These are phyloP conservation scores for Sporopachydermia cereana DNA, from an alignment of 1,139 yeast genomes.

Conservation along the genomic window DNA sequence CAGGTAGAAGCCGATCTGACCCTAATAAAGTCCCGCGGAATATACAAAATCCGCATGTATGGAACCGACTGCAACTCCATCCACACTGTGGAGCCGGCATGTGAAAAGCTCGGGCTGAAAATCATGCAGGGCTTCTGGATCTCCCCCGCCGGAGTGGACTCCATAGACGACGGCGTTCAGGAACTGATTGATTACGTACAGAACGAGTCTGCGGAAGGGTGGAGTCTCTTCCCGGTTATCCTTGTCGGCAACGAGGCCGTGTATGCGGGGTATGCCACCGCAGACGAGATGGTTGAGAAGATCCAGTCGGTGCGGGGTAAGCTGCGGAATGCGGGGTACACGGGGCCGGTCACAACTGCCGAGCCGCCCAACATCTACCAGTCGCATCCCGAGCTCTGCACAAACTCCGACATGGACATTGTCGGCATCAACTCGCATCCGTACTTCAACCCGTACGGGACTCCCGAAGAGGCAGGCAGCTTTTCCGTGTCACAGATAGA, in stretches of 20 bases:
- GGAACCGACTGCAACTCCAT: slow-evolving; percentile 78
- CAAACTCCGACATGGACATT: slow-evolving; percentile 52
- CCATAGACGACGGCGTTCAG: slow-evolving; percentile 49
- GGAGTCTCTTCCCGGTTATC: slow-evolving; percentile 62
- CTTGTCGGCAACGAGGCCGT: slow-evolving; percentile 87
- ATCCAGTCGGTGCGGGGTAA: slow-evolving; percentile 48
- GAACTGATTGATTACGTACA: slow-evolving; percentile 37
- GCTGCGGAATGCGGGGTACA: slow-evolving; percentile 57
- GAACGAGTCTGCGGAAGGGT: slow-evolving; percentile 26
- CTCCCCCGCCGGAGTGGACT: slow-evolving; percentile 43
- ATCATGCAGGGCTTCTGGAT: slow-evolving; percentile 90
- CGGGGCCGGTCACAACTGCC: slow-evolving; percentile 69
- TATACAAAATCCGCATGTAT: slow-evolving; percentile 57
- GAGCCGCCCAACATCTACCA: slow-evolving; percentile 78
- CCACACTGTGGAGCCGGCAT: slow-evolving; percentile 51
- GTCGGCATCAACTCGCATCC: slow-evolving; percentile 85
- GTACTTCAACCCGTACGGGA: slow-evolving; percentile 53
- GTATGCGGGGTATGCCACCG: slow-evolving; percentile 46
- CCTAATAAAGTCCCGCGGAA: slow-evolving; percentile 47
- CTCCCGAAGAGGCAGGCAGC: slow-evolving; percentile 61
- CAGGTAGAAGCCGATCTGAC: slow-evolving; percentile 49
- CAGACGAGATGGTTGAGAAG: slow-evolving; percentile 46
- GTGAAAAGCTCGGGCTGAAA: slow-evolving; percentile 47
- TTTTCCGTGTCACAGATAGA: slow-evolving; percentile 53
- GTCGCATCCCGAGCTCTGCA: slow-evolving; percentile 55